Evolutionary conservation across 306 rosid species (phyloP).

Genomic region (Castanospermum australe): DNA sequence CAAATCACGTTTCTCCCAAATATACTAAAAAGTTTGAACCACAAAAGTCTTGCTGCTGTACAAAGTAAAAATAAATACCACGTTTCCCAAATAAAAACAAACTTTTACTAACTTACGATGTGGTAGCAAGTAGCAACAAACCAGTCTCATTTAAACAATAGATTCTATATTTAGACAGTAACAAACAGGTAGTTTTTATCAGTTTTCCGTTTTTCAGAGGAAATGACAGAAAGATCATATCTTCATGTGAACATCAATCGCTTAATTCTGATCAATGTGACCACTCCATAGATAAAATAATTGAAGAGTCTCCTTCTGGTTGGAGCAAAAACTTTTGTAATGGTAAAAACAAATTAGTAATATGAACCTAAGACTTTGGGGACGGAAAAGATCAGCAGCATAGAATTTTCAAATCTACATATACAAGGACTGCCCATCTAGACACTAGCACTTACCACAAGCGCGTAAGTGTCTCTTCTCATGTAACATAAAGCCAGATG

Average conservation of each 20-base stretch:
- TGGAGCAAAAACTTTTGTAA: too few species aligned
- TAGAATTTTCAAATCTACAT: too few species aligned
- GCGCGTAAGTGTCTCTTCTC: background rate
- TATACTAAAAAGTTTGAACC: background rate
- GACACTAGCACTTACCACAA: background rate
- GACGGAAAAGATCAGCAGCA: too few species aligned
- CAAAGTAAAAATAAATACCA: too few species aligned
- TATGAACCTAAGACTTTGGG: too few species aligned
- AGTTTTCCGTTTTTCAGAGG: background rate
- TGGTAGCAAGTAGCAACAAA: background rate
- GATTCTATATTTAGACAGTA: background rate
- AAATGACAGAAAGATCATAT: background rate
- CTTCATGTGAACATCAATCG: background rate
- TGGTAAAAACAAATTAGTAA: too few species aligned
- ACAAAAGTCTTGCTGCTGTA: too few species aligned
- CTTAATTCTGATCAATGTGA: too few species aligned
- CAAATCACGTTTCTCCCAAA: background rate
- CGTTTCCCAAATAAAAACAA: background rate
- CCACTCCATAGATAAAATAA: too few species aligned
- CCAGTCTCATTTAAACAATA: background rate
- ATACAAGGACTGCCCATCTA: background rate
- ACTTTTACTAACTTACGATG: background rate
- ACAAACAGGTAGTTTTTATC: background rate
- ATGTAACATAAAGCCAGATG: background rate
- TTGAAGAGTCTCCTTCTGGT: too few species aligned